Base-by-base conservation (phyloP, 2,329 filamentous ascomycete genomes). In the Penicillium sp. region DNA sequence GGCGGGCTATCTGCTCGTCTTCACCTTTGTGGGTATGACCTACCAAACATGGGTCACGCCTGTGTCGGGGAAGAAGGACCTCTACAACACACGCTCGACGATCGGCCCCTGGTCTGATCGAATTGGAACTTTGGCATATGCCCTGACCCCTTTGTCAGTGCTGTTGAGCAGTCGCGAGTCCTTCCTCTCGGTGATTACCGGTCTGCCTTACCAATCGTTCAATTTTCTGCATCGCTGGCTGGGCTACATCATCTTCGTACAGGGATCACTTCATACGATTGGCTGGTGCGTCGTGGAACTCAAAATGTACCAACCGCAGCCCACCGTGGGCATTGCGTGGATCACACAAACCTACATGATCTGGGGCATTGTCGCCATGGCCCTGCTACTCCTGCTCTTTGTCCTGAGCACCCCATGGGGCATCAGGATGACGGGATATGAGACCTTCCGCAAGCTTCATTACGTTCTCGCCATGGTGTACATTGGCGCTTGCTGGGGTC, bases 171-270 rank as follows among this genome's bases (percentile, higher is more conserved):
- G 75, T 48, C 77, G 86, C 36, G 86, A 90, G 62, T 86, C 82
- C 0, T 71, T 89, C 2, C 75, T 90, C 4, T 85, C 82, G 0
- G 63, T 86, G 11, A 65, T 88, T 42, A 90, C 85, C 0, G 86
- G 86, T 1, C 74, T 90, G 0, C 85, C 86, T 0, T 88, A 88
- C 59, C 85, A 89, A 56, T 81, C 79, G 58, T 88, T 90, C 75
- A 84, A 86, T 66, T 90, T 90, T 61, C 70, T 90, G 18, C 86
- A 89, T 64, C 82, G 85, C 29, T 90, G 86, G 86, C 71, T 84
- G 0, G 86, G 86, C 5, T 84, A 85, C 52, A 75, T 90, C 58
- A 88, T 90, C 53, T 79, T 87, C 46, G 63, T 80, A 0, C 86
- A 90, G 62, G 78, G 80, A 3, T 68, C 75, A 8, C 66, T 90